phyloP scores from a whole-genome alignment of 148 eudicot species.

The Camellia japonica region DNA sequence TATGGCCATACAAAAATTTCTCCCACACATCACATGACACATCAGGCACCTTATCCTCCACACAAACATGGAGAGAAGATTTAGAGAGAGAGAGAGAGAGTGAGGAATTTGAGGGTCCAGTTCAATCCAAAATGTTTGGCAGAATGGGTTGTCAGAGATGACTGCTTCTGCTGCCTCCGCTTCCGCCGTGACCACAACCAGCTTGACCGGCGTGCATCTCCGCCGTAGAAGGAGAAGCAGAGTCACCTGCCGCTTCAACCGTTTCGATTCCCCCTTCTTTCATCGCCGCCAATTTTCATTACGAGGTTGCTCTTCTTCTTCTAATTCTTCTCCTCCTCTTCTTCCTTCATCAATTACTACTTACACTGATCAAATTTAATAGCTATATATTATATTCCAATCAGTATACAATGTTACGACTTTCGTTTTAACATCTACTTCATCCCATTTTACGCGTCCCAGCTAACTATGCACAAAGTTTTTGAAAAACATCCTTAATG shows the following conservation, averaged over 20 bases:
- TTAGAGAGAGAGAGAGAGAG: not conserved
- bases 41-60: slow-evolving; percentile 12
- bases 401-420: not conserved
- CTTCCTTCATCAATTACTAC: not conserved
- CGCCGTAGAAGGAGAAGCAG: not conserved
- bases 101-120: not conserved
- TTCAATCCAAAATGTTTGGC: slow-evolving; percentile 6
- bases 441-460: too few species aligned
- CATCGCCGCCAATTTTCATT: not conserved
- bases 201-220: not conserved
- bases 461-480: too few species aligned
- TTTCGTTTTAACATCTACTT: too few species aligned
- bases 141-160: slow-evolving; percentile 32
- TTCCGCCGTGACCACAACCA: not conserved
- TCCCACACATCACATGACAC: not conserved
- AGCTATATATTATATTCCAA: not conserved
- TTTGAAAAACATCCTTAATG: not conserved
- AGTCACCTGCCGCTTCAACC: not conserved
- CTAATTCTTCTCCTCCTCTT: not conserved
- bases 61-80: not conserved
- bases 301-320: slow-evolving; percentile 5
- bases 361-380: not conserved
- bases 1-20: too few species aligned
- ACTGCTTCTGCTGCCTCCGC: slow-evolving; percentile 13
- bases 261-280: not conserved